Evolutionary conservation across 1,139 yeast species (phyloP).

Genomic region (Magnusiomyces suaveolens): DNA sequence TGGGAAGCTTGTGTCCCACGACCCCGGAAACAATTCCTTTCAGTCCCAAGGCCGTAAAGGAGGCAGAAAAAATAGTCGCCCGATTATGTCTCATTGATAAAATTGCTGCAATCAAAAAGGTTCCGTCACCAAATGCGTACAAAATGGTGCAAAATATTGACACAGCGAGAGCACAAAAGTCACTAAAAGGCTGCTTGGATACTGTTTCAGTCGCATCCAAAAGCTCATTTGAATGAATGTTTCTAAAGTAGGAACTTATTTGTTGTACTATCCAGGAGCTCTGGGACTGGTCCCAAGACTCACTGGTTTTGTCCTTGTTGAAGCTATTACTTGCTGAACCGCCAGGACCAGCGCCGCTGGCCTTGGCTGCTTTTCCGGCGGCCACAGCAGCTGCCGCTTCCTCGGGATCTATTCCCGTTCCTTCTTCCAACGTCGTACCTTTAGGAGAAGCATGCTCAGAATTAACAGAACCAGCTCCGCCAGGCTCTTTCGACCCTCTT

Average conservation of each 20-base stretch:
- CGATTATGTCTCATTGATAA: constrained; percentile 96
- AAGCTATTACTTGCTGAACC: neutral
- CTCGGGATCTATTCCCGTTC: neutral
- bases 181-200: constrained; percentile 8
- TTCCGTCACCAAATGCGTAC: constrained; percentile 94
- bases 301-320: neutral
- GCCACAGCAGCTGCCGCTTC: neutral
- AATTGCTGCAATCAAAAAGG: constrained; percentile 89
- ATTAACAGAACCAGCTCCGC: neutral
- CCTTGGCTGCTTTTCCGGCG: neutral
- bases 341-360: neutral
- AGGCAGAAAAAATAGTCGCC: constrained; percentile 73
- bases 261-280: neutral
- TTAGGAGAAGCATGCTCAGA: neutral
- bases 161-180: constrained; percentile 29
- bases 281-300: neutral
- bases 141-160: constrained; percentile 64
- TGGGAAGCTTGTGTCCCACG: constrained; percentile 85
- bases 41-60: constrained; percentile 72
- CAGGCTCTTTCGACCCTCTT: neutral
- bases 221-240: neutral
- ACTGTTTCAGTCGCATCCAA: neutral
- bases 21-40: constrained; percentile 90
- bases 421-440: neutral
- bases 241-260: neutral